Evolutionary conservation across 129 eudicot genomes (phyloP), one percentile per base, ranked within the genome.

Genomic region (Artemisia annua): DNA sequence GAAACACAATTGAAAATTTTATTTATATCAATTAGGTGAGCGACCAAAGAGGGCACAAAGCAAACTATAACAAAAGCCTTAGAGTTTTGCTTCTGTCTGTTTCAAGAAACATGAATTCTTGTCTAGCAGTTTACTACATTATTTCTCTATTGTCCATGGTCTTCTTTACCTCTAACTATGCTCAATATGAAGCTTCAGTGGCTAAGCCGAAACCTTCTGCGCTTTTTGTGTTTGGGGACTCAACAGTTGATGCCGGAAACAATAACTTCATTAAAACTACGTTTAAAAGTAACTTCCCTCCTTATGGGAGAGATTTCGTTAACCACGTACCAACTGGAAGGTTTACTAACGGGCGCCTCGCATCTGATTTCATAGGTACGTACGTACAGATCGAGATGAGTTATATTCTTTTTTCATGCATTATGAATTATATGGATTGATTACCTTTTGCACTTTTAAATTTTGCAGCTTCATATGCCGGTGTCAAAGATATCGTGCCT

Each of bases 401-500:
- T 26, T 26, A 9, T 44, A 1, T 19, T 44, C 1, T 35, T 56
- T 52, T 1, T 19, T 13, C 7, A 22, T n/a, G 24, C 19, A 24
- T 19, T 18, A 3, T 57, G 9, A 3, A 68, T 63, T 1, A 5
- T 32, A 32, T 32, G 43, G 62, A 11, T 54, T 35, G 17, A 15
- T 39, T 30, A 5, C 12, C 26, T 13, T 49, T 15, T 50, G 24
- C 55, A 5, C 7, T 30, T 11, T 4, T 24, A 14, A 18, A 28
- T 26, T 20, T 50, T 69, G 59, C 84, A 91, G 97, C 86, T 81
- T 74, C 84, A 4, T 87, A 91, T 58, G 11, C 30, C 0, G 97
- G 96, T 17, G 50, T 86, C 14, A 88, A 88, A 77, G 85, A 86
- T 5, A 39, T 10, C 20, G 77, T 92, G 50, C 96, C 94, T 3